Percentiles rank a stretch among this genome's conserved stretches.
phyloP scores from a whole-genome alignment of 768 basidiomycete genomes.

The Favolaschia claudopus region DNA sequence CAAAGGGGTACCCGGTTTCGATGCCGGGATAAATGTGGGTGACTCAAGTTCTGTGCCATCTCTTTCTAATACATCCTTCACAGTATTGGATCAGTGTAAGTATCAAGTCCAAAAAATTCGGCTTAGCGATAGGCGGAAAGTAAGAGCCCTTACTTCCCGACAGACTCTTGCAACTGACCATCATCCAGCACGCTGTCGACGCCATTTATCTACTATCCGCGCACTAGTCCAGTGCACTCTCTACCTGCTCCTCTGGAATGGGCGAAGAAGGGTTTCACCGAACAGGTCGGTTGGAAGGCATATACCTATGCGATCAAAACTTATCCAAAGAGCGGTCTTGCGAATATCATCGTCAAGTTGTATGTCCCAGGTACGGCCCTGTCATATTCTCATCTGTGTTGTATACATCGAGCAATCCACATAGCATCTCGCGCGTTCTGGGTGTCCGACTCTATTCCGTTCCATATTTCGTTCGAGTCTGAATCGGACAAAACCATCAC shows the following conservation, averaged over 20 bases:
- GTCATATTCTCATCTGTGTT: background rate
- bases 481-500: conserved; percentile 63
- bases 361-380: conserved; percentile 45
- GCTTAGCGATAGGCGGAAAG: conserved; percentile 60
- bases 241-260: conserved; percentile 55
- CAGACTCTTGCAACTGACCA: conserved; percentile 7
- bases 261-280: conserved; percentile 47
- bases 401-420: conserved; percentile 40
- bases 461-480: conserved; percentile 68
- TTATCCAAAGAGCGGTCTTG: conserved; percentile 41
- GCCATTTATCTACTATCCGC: conserved; percentile 70
- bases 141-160: conserved; percentile 39
- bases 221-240: conserved; percentile 63
- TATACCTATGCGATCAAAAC: conserved; percentile 51
- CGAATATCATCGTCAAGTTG: conserved; percentile 48
- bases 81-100: conserved; percentile 66
- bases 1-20: conserved; percentile 76
- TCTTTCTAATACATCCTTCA: background rate
- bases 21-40: conserved; percentile 62
- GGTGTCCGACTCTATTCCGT: conserved; percentile 67
- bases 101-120: conserved; percentile 62
- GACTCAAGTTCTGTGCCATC: background rate
- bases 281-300: conserved; percentile 59
- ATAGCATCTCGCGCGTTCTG: conserved; percentile 67
- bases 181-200: conserved; percentile 59